Base-by-base conservation (phyloP, 2,329 filamentous ascomycete species). In the Exophiala sp. region DNA sequence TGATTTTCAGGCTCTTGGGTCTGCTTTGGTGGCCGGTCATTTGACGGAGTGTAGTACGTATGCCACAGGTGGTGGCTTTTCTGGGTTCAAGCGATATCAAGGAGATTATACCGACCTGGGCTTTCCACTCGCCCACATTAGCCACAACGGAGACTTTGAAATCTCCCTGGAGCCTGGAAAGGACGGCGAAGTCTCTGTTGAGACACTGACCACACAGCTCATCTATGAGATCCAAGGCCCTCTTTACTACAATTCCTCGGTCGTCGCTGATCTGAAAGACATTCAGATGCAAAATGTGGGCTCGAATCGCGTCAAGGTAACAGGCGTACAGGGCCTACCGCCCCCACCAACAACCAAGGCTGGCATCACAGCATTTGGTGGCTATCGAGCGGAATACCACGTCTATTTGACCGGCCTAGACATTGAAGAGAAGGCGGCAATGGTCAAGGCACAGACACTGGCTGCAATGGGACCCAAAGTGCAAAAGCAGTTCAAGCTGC, bases 261-360 rank as follows among this genome's bases (percentile, higher is more conserved):
- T n/a, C n/a, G n/a, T n/a, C n/a, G n/a, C n/a, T n/a, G n/a, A n/a
- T n/a, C n/a, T n/a, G n/a, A n/a, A n/a, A n/a, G n/a, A n/a, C n/a
- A n/a, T n/a, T n/a, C n/a, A n/a, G n/a, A n/a, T n/a, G n/a, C n/a
- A n/a, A n/a, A n/a, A n/a, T n/a, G n/a, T n/a, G n/a, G n/a, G n/a
- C n/a, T n/a, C n/a, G n/a, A n/a, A n/a, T n/a, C n/a, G n/a, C n/a
- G n/a, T n/a, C n/a, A n/a, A n/a, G n/a, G n/a, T n/a, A n/a, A n/a
- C n/a, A n/a, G n/a, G n/a, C n/a, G n/a, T n/a, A n/a, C n/a, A n/a
- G 1, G 77, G 69, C 7, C 65, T 65, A 1, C 68, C 70, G 0
- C 72, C 73, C 11, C 73, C 73, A 12, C 65, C 71, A 3, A 76
- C 73, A 0, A 76, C 73, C 4, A 76, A 75, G 55, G 60, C 71